Evolutionary conservation across 2,329 filamentous ascomycete genomes (phyloP), one percentile per base, ranked within the genome.

Genomic region (Talaromyces amestolkiae): DNA sequence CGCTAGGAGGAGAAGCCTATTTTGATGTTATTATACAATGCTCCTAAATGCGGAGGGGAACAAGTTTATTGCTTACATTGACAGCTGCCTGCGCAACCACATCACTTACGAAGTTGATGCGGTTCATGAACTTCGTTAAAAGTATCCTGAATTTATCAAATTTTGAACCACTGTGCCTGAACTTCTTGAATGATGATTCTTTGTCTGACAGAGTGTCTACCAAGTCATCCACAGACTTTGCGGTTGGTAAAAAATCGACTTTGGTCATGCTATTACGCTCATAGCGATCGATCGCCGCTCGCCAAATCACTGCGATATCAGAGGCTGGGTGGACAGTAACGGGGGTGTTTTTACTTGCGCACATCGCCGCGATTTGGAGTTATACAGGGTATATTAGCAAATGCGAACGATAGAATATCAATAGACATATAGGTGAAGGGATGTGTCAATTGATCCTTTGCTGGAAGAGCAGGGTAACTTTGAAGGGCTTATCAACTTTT

Each of bases 221-320:
- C 5, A 56, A 35, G n/a, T 56, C 53, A 39, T 56, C 53, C 33
- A 39, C 53, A 37, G 53, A 56, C n/a, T 15, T 56, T 8, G 53
- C 53, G 8, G 53, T 13, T n/a, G 39, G 39, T 10, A 56, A 17
- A 22, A 56, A 19, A 7, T 56, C 15, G n/a, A 56, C 33, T 37
- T 56, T 19, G 33, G 53, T 37, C 15, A 19, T 37, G 31, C 17
- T 56, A 56, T 56, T 56, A 19, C 39, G 17, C 53, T 56, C 53
- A 56, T 56, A 56, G 31, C 53, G 53, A 37, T 56, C 27, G 39
- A 56, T 37, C 13, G 53, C 53, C n/a, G n/a, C 53, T 56, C 9
- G 27, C 53, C 53, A 56, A 35, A 56, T 19, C 17, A 35, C 53
- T 8, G n/a, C 17, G 9, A 56, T 56, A 35, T 56, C 53, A n/a